Conservation (phyloP, 148 eudicot genomes). For the Camellia lanceoleosa region DNA sequence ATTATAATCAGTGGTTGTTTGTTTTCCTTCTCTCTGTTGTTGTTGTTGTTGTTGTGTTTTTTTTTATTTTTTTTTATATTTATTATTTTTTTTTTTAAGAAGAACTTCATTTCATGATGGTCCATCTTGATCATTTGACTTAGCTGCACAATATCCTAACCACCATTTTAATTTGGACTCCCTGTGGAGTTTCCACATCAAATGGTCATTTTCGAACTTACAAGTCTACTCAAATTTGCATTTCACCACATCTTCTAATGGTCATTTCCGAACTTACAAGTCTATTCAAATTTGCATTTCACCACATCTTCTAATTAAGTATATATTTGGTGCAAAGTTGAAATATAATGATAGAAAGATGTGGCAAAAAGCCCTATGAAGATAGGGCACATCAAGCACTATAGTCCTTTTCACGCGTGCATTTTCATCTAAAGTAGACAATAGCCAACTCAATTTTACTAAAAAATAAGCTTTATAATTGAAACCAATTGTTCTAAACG, state of each 20-base stretch:
- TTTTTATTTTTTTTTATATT: too few relatives aligned
- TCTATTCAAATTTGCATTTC: background rate
- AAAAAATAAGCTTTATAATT: background rate
- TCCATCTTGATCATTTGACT: too few relatives aligned
- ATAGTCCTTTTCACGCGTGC: background rate
- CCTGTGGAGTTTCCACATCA: background rate
- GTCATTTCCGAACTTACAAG: background rate
- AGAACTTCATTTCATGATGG: too few relatives aligned
- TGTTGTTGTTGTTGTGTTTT: too few relatives aligned
- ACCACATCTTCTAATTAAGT: background rate
- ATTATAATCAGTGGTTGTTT: too few relatives aligned
- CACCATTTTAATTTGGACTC: background rate
- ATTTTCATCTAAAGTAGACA: background rate
- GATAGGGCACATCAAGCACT: conserved; percentile 2
- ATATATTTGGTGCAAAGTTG: background rate
- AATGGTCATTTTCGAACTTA: background rate
- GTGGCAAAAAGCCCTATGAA: background rate
- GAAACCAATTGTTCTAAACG: background rate
- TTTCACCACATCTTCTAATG: background rate
- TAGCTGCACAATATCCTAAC: background rate
- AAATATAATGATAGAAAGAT: background rate
- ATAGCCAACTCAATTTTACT: background rate
- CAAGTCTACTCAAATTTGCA: background rate
- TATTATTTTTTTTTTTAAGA: too few relatives aligned
- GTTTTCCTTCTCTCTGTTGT: too few relatives aligned